A percentile compares a stretch with the other conserved stretches of the same genome.
Conservation (phyloP, 371 early-diverging fungal species). For the Rhizopus stolonifer region DNA sequence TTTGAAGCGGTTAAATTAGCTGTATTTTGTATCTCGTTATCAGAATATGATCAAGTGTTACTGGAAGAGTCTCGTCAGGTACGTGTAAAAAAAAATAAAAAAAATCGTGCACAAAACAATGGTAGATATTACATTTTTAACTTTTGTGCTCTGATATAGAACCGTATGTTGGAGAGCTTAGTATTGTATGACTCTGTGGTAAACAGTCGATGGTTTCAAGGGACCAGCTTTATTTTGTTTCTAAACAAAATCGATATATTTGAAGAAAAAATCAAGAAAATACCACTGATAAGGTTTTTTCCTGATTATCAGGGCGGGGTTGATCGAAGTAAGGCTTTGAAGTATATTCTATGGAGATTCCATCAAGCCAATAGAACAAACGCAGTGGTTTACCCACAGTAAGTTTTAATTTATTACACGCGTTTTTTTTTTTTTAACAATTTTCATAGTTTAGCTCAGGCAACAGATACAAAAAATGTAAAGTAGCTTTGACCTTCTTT, state of each 20-base stretch:
- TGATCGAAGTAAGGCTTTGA: constrained; percentile 71
- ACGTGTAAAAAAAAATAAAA: too few relatives aligned
- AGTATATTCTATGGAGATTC: constrained; percentile 79
- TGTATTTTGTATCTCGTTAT: constrained; percentile 69
- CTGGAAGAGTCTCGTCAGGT: constrained; percentile 70
- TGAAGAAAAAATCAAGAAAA: constrained; percentile 52
- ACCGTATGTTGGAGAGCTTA: constrained; percentile 79
- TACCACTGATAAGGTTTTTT: constrained; percentile 59
- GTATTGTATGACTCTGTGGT: constrained; percentile 78
- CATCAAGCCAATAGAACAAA: constrained; percentile 73
- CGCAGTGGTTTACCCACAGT: constrained; percentile 80
- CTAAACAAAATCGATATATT: constrained; percentile 84
- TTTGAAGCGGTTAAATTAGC: constrained; percentile 77
- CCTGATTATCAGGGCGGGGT: constrained; percentile 65
- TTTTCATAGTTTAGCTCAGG: constrained; percentile 65
- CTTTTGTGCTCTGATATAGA: too few relatives aligned
- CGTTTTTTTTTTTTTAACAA: too few relatives aligned
- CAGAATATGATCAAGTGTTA: constrained; percentile 75
- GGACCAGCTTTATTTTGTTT: constrained; percentile 75
- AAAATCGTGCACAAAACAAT: too few relatives aligned
- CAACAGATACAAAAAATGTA: constrained; percentile 77
- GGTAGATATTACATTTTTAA: too few relatives aligned
- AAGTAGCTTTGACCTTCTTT: too few relatives aligned
- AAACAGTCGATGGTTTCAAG: constrained; percentile 65
- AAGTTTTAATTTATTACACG: constrained; percentile 9